Evolutionary conservation across 2,329 filamentous ascomycete species (phyloP), one percentile per base, ranked within the genome.

Genomic region (Fusarium sp.): DNA sequence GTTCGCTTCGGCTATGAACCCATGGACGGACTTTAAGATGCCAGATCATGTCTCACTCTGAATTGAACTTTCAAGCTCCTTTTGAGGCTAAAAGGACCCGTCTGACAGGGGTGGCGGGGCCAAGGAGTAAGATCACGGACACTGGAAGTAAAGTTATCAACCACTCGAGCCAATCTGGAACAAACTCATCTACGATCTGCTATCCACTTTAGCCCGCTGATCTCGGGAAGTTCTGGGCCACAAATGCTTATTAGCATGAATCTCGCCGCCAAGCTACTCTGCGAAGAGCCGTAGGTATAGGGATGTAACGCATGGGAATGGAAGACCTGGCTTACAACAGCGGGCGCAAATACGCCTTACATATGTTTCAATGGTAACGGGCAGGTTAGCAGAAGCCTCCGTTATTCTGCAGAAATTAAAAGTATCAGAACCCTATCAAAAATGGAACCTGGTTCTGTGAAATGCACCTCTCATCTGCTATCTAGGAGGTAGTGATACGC

Each of bases 61-160:
- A 2, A 33, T 46, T 46, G 37, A 44, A 27, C 35, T 38, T 38
- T n/a, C 20, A 41, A 48, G 35, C 37, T 37, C 32, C 27, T 23
- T 17, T 26, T n/a, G 18, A 45, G 20, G 38, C 17, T 23, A 44
- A 13, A 63, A 20, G 7, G 18, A 20, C 42, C 45, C 20, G 35
- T n/a, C 40, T 40, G 35, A 44, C 73, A 75, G 56, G 72, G 70
- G 70, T 48, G 56, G 71, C 57, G 64, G 69, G 71, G 42, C 60
- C 62, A 37, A 30, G 46, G 44, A 20, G 54, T 33, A 32, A 58
- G 33, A 60, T 52, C 41, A 35, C 14, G 33, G 32, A 32, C 7
- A 50, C 13, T 46, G 38, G 27, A 26, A 46, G 52, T 46, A 46
- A 33, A 55, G 52, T 59, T 71, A 58, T 59, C 52, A 67, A 52